Percentiles rank a stretch among this genome's conserved stretches.
Evolutionary conservation across 495 filamentous ascomycete genomes (phyloP).

Genomic region (Penicillium chermesinum): DNA sequence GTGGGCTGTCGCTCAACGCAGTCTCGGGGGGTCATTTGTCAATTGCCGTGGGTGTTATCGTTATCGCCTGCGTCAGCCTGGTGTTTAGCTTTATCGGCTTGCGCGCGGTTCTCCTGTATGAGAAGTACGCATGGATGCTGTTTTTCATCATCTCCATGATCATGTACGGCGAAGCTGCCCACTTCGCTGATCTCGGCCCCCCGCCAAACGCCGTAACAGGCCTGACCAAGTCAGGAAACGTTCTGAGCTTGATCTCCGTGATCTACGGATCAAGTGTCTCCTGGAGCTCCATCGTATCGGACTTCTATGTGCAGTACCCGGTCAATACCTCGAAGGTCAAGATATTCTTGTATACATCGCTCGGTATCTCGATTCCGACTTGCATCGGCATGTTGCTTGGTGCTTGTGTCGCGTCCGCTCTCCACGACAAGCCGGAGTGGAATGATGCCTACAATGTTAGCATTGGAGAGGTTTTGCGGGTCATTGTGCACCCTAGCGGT

Average conservation of each 20-base stretch:
- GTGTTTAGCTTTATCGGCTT: conserved; percentile 57
- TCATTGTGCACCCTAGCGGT: conserved; percentile 49
- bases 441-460: conserved; percentile 44
- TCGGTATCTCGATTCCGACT: conserved; percentile 48
- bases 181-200: conserved; percentile 39
- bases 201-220: conserved; percentile 32
- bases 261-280: conserved; percentile 55
- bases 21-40: conserved; percentile 33
- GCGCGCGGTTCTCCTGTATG: conserved; percentile 52
- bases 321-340: conserved; percentile 44
- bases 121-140: conserved; percentile 56
- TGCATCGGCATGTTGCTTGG: conserved; percentile 53
- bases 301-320: conserved; percentile 61
- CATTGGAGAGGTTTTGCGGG: conserved; percentile 54
- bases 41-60: conserved; percentile 39
- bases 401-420: conserved; percentile 46
- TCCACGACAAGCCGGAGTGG: conserved; percentile 46
- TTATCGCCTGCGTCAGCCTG: conserved; percentile 48
- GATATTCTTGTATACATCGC: conserved; percentile 46
- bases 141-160: conserved; percentile 55
- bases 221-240: conserved; percentile 37
- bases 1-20: conserved; percentile 31
- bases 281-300: conserved; percentile 56
- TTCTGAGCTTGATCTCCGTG: conserved; percentile 50
- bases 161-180: conserved; percentile 49